Evolutionary conservation across 2,329 filamentous ascomycete genomes (phyloP).

Genomic region (Fusarium transvaalense): DNA sequence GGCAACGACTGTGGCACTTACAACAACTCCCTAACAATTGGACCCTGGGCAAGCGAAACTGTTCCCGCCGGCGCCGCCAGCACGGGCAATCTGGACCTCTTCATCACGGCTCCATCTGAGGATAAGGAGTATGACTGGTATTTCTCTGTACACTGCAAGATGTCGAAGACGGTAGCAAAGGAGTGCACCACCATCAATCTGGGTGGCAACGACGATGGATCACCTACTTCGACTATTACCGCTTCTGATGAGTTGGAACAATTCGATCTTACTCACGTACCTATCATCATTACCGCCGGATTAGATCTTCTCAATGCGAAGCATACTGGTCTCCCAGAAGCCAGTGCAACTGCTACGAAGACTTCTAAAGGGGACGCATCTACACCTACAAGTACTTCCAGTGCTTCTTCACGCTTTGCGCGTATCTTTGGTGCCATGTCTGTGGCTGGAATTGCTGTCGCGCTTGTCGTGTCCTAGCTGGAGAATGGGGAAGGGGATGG

Average conservation of each 20-base stretch:
- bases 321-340: constrained; percentile 8
- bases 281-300: constrained; percentile 18
- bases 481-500: no score
- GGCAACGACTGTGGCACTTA: constrained; percentile 18
- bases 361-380: neutral
- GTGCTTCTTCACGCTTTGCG: neutral
- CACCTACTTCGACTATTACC: constrained; percentile 5
- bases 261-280: neutral
- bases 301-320: constrained; percentile 18
- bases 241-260: neutral
- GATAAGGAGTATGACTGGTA: constrained; percentile 2
- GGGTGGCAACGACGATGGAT: constrained; percentile 16
- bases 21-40: constrained; percentile 14
- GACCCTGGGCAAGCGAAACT: constrained; percentile 22
- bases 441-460: neutral
- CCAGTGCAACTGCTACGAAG: neutral
- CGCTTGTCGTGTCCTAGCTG: constrained; percentile 1
- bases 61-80: constrained; percentile 11
- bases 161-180: constrained; percentile 10
- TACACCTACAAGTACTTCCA: constrained; percentile 9
- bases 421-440: constrained; percentile 13
- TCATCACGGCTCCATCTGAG: constrained; percentile 8
- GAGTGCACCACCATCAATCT: constrained; percentile 13
- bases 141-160: constrained; percentile 20
- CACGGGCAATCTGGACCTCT: constrained; percentile 18